Conservation (phyloP, 2,329 filamentous ascomycete species). For the Chrysoporthe cubensis region DNA sequence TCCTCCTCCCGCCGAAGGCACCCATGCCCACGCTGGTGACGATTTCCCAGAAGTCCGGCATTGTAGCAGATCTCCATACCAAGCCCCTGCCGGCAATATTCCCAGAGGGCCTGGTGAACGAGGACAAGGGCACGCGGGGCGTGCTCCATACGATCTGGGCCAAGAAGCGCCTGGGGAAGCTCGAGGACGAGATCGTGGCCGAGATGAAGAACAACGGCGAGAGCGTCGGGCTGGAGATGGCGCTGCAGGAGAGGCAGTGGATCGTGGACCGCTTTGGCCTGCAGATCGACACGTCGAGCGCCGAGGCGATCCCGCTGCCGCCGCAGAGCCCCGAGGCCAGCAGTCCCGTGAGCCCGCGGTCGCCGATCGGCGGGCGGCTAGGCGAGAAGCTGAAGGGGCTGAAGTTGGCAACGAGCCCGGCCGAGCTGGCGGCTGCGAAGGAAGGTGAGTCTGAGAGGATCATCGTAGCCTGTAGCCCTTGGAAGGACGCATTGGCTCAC, state of each 20-base stretch:
- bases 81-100: slow-evolving; percentile 89
- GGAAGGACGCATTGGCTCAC: slow-evolving; percentile 38
- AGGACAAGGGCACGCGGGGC: slow-evolving; percentile 73
- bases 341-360: slow-evolving; percentile 49
- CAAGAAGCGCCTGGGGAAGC: slow-evolving; percentile 74
- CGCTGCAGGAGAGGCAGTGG: slow-evolving; percentile 81
- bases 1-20: slow-evolving; percentile 74
- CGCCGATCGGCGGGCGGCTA: slow-evolving; percentile 68
- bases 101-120: slow-evolving; percentile 72
- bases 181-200: slow-evolving; percentile 75
- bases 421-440: slow-evolving; percentile 59
- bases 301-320: slow-evolving; percentile 28
- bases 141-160: slow-evolving; percentile 92
- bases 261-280: slow-evolving; percentile 81
- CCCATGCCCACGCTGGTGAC: slow-evolving; percentile 74
- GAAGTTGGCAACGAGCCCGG: slow-evolving; percentile 74
- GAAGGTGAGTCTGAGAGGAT: slow-evolving; percentile 49
- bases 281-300: slow-evolving; percentile 41
- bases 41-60: slow-evolving; percentile 51
- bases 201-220: slow-evolving; percentile 78
- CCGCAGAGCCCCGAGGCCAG: slow-evolving; percentile 35
- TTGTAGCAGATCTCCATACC: slow-evolving; percentile 59
- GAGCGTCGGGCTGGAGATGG: slow-evolving; percentile 84
- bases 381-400: slow-evolving; percentile 81
- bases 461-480: neutral